Conservation (phyloP, 345 rosid species). For the Cardiospermum halicacabum region DNA sequence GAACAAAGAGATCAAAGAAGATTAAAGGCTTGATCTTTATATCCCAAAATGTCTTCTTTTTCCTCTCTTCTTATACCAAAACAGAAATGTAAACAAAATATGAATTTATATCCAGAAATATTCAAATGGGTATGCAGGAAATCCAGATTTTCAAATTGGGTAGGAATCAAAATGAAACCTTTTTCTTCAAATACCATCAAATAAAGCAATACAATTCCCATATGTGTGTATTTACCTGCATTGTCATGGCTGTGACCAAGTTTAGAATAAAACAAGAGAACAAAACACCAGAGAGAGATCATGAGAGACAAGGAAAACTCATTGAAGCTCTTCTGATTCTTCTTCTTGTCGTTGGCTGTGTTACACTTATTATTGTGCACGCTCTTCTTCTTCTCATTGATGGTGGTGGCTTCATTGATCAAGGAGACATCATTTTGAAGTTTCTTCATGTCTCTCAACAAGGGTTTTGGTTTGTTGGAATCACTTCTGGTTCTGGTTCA, state of each 20-base stretch:
- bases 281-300: slow-evolving; percentile 58
- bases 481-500: background rate
- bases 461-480: background rate
- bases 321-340: slow-evolving; percentile 19
- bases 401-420: slow-evolving; percentile 17
- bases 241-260: slow-evolving; percentile 63
- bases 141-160: background rate
- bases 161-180: background rate
- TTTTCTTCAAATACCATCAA: background rate
- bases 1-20: background rate
- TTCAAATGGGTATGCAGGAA: slow-evolving; percentile 9
- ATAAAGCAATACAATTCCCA: background rate
- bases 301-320: slow-evolving; percentile 56
- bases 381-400: slow-evolving; percentile 4
- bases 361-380: background rate
- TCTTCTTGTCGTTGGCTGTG: background rate
- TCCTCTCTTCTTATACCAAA: slow-evolving; percentile 11
- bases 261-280: slow-evolving; percentile 51
- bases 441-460: slow-evolving; percentile 33
- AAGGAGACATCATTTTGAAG: slow-evolving; percentile 19
- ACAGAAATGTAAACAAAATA: slow-evolving; percentile 1
- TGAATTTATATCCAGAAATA: background rate
- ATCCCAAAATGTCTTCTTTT: background rate
- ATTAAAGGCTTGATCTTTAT: slow-evolving; percentile 9
- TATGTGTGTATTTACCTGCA: too few species aligned